Evolutionary conservation across 2,329 filamentous ascomycete species (phyloP).

Genomic region (Fusarium clavum): DNA sequence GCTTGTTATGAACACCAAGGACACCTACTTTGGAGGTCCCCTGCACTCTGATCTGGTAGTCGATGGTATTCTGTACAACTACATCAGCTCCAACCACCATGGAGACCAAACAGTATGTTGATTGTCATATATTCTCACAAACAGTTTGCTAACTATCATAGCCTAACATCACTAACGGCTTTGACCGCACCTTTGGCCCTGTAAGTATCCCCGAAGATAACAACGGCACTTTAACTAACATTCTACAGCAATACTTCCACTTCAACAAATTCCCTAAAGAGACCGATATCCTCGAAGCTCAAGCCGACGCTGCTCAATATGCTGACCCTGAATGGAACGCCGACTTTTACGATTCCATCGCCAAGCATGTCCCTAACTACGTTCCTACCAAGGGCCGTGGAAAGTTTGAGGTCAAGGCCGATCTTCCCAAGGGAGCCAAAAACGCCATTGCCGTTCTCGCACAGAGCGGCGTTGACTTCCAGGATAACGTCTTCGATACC

Average conservation of each 20-base stretch:
- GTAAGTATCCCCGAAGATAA: slow-evolving; percentile 15
- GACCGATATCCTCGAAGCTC: slow-evolving; percentile 59
- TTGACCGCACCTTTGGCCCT: slow-evolving; percentile 74
- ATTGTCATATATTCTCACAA: accelerated
- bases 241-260: slow-evolving; percentile 64
- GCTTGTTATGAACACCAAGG: slow-evolving; percentile 73
- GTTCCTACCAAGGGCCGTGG: slow-evolving; percentile 64
- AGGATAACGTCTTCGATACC: slow-evolving; percentile 61
- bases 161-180: slow-evolving; percentile 73
- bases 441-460: slow-evolving; percentile 66
- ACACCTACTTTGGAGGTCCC: slow-evolving; percentile 72
- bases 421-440: slow-evolving; percentile 63
- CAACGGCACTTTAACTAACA: slow-evolving; percentile 3
- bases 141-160: slow-evolving; percentile 16
- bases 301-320: slow-evolving; percentile 65
- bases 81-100: slow-evolving; percentile 71
- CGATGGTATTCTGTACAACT: slow-evolving; percentile 75
- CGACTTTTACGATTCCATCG: slow-evolving; percentile 73
- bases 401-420: slow-evolving; percentile 61
- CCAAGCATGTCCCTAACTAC: slow-evolving; percentile 68
- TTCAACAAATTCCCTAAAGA: slow-evolving; percentile 67
- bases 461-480: slow-evolving; percentile 49
- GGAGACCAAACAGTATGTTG: slow-evolving; percentile 62
- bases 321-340: slow-evolving; percentile 66
- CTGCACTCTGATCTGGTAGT: slow-evolving; percentile 72